Conservation (phyloP, 305 asterid species). For the Solanum aculeatissimum region DNA sequence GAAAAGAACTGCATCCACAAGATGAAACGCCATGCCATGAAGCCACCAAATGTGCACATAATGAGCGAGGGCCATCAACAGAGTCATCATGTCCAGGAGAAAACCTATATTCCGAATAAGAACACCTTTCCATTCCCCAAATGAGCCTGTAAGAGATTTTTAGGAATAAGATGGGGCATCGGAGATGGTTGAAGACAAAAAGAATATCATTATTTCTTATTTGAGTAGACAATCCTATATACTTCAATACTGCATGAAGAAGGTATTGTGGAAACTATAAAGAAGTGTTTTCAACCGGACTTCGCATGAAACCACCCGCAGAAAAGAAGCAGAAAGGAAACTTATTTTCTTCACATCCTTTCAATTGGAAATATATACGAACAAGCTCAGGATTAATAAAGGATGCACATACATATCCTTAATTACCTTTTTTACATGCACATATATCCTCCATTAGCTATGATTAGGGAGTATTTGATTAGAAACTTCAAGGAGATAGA, state of each 20-base stretch:
- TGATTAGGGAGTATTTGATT: not conserved
- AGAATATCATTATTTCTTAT: not conserved
- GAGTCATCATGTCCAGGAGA: conserved; percentile 80
- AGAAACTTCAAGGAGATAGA: not conserved
- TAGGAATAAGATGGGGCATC: not conserved
- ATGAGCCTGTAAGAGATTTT: conserved; percentile 36
- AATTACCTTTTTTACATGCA: not conserved
- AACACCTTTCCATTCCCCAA: conserved; percentile 75
- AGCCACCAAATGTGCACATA: conserved; percentile 88
- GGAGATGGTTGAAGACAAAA: not conserved
- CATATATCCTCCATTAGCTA: not conserved
- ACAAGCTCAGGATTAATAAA: not conserved
- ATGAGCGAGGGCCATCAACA: conserved; percentile 75
- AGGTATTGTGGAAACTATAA: not conserved
- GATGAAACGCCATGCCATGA: conserved; percentile 89
- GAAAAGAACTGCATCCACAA: conserved; percentile 70
- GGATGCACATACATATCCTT: not conserved
- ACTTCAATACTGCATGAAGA: not conserved
- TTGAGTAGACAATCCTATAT: not conserved
- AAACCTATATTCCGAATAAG: conserved; percentile 65
- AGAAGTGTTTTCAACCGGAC: not conserved
- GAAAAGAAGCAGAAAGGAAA: not conserved
- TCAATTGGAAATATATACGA: not conserved
- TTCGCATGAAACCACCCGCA: not conserved
- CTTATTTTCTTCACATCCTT: not conserved